These are phyloP conservation scores for Turritis glabra DNA, from an alignment of 345 rosid genomes.

Conservation along the genomic window DNA sequence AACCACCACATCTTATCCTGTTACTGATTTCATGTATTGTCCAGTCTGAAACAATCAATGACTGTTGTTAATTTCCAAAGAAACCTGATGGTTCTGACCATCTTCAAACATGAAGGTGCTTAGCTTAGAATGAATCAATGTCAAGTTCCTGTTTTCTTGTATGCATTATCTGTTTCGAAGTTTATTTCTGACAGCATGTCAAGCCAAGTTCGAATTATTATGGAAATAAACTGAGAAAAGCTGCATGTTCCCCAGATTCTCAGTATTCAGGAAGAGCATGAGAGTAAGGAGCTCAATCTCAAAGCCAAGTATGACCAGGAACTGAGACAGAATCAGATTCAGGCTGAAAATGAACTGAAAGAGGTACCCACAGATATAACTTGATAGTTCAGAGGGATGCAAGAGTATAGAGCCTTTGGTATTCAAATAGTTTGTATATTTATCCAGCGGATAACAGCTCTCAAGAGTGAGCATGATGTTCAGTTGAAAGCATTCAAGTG, in stretches of 20 bases:
- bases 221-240: neutral
- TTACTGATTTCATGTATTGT: neutral
- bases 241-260: conserved; percentile 4
- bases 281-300: conserved; percentile 58
- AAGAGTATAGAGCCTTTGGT: conserved; percentile 14
- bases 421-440: neutral
- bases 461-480: conserved; percentile 21
- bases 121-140: neutral
- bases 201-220: neutral
- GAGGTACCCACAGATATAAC: conserved; percentile 10
- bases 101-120: neutral
- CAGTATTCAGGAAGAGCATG: conserved; percentile 23
- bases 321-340: conserved; percentile 59
- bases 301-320: conserved; percentile 65
- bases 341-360: conserved; percentile 61
- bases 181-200: neutral
- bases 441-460: conserved; percentile 8
- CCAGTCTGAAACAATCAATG: too few species aligned
- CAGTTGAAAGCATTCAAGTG: conserved; percentile 18
- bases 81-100: neutral
- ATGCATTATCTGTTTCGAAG: neutral
- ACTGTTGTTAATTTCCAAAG: neutral
- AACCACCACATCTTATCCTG: neutral
- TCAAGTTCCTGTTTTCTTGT: neutral
- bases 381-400: neutral